Percentiles rank a stretch among this genome's conserved stretches.
These are phyloP conservation scores for Neurospora sp. DNA, from an alignment of 495 filamentous ascomycete species.

Conservation along the genomic window DNA sequence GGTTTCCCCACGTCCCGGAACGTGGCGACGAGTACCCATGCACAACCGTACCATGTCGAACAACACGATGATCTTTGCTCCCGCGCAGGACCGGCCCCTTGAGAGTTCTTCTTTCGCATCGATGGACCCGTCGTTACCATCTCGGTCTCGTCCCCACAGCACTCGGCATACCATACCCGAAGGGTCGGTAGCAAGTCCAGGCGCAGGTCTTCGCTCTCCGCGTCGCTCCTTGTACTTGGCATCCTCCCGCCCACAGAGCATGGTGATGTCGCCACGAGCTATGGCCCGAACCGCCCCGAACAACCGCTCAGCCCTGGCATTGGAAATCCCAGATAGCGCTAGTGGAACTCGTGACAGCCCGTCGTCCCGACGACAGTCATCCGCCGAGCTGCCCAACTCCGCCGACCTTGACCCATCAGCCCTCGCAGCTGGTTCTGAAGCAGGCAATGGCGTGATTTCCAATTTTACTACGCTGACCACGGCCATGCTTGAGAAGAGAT, in stretches of 20 bases:
- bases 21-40: slow-evolving; percentile 23
- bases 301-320: slow-evolving; percentile 19
- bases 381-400: slow-evolving; percentile 55
- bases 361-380: slow-evolving; percentile 32
- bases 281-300: slow-evolving; percentile 39
- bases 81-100: slow-evolving; percentile 27
- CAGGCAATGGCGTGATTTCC: slow-evolving; percentile 44
- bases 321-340: slow-evolving; percentile 16
- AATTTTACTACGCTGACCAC: slow-evolving; percentile 69
- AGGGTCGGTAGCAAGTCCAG: slow-evolving; percentile 27
- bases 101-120: slow-evolving; percentile 42
- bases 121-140: slow-evolving; percentile 17
- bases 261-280: slow-evolving; percentile 42
- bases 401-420: slow-evolving; percentile 53
- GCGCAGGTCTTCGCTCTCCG: slow-evolving; percentile 38
- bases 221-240: slow-evolving; percentile 32
- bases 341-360: neutral
- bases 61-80: slow-evolving; percentile 68
- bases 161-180: slow-evolving; percentile 25
- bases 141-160: slow-evolving; percentile 23
- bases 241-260: slow-evolving; percentile 30
- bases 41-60: slow-evolving; percentile 63
- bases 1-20: slow-evolving; percentile 23
- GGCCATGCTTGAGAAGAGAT: slow-evolving; percentile 24
- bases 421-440: slow-evolving; percentile 19